Base-by-base conservation (phyloP, 768 basidiomycete species). In the Xerocomellus intermedius region DNA sequence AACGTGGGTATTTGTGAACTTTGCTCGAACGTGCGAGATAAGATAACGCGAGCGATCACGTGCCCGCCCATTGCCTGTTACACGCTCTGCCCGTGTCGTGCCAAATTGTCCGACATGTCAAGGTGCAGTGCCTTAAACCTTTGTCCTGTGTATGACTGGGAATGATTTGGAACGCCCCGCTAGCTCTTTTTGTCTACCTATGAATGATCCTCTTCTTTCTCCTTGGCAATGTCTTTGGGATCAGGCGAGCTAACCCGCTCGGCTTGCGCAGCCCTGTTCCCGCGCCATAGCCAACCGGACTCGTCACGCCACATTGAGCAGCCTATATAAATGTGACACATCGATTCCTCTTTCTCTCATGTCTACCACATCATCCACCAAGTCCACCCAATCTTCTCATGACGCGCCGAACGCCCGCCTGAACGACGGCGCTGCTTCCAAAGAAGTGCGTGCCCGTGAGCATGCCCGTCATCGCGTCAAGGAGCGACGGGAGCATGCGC, bases 381-480 rank as follows among this genome's bases (percentile, higher is more conserved):
- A 60, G 48, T 52, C 70, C 24, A 59, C 61, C 35, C 45, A 52
- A 48, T 39, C 57, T 26, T 32, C 51, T 43, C 52, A 69, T 64
- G 66, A 70, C 39, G 44, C 55, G 21, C 45, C 42, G 42, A 50
- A 36, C 42, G 42, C 52, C 48, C 57, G 58, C 44, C 19, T 64
- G 47, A 61, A 60, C 38, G 66, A 61, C 48, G 56, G 55, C 26
- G 10, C 48, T 2, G 50, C 7, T 26, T 45, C 61, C 33, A 71
- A 71, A 50, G 70, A 73, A 48, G 62, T 63, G 37, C 70, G 70
- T 16, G 72, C 70, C 21, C 63, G 58, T 13, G 70, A 71, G 59
- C 72, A 68, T 30, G 70, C 70, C 8, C 70, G 72, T 53, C 70
- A 70, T 32, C 70, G 63, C 22, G 60, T 53, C 50, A 71, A 70